phyloP scores from a whole-genome alignment of 2,329 filamentous ascomycete genomes.

The Sporothrix protearum region DNA sequence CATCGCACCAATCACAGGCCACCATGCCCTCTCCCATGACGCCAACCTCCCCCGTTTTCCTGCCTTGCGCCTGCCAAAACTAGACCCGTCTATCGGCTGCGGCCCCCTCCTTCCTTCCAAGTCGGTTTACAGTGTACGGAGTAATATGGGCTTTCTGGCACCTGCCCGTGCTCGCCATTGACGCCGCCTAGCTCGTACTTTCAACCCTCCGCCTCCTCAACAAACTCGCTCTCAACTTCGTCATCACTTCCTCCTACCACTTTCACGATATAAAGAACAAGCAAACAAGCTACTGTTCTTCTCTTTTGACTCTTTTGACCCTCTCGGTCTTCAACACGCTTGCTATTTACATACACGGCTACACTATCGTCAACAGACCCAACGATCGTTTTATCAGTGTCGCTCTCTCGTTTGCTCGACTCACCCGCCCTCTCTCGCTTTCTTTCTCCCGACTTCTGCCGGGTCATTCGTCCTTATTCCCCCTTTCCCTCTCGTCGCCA shows the following conservation, averaged over 20 bases:
- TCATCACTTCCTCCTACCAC: neutral
- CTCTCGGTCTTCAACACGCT: neutral
- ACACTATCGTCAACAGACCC: neutral
- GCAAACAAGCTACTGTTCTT: neutral
- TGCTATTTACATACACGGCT: neutral
- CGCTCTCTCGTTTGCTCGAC: neutral
- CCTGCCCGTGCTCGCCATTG: slow-evolving; percentile 12
- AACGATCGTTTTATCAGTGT: neutral
- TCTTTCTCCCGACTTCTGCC: neutral
- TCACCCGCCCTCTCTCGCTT: neutral
- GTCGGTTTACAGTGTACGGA: neutral
- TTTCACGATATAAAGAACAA: neutral
- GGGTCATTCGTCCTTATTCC: neutral
- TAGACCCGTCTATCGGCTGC: neutral
- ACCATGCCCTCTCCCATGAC: slow-evolving; percentile 23
- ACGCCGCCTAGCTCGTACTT: neutral
- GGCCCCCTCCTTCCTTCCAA: slow-evolving; percentile 9
- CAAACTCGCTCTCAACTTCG: slow-evolving; percentile 13
- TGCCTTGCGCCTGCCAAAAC: neutral
- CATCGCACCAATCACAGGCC: slow-evolving; percentile 21
- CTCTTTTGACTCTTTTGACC: no score
- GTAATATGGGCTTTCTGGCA: neutral
- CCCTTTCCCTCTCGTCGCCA: no score
- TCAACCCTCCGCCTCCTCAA: slow-evolving; percentile 17
- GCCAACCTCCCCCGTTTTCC: slow-evolving; percentile 23